Percentiles rank a stretch among this genome's conserved stretches.
Evolutionary conservation across 208 protist species (phyloP).

Genomic region (Perkinsela sp.): DNA sequence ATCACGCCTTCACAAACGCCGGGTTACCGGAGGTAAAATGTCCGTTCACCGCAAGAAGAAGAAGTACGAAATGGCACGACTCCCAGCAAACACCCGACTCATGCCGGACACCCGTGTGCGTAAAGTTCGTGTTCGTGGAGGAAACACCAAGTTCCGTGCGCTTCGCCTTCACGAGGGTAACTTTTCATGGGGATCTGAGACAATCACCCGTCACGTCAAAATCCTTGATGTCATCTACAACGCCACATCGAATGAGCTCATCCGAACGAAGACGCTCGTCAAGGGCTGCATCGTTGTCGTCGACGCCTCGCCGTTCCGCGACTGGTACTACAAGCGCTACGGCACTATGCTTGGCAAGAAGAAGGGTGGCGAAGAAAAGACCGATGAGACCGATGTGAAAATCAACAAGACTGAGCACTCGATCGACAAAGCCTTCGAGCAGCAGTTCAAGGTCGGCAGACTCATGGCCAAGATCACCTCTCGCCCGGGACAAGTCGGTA

Average conservation of each 20-base stretch:
- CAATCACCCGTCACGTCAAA: slow-evolving; percentile 60
- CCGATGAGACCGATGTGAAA: slow-evolving; percentile 14
- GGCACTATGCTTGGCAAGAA: slow-evolving; percentile 74
- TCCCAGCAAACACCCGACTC: slow-evolving; percentile 85
- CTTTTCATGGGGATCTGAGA: slow-evolving; percentile 82
- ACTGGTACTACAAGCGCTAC: slow-evolving; percentile 94
- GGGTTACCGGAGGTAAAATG: slow-evolving; percentile 81
- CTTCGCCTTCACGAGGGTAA: slow-evolving; percentile 92
- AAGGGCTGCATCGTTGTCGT: slow-evolving; percentile 90
- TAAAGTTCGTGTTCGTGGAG: slow-evolving; percentile 78
- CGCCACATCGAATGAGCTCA: slow-evolving; percentile 95
- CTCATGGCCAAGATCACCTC: slow-evolving; percentile 78
- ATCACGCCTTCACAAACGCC: slow-evolving; percentile 87
- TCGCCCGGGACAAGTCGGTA: slow-evolving; percentile 90
- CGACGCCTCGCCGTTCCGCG: slow-evolving; percentile 88
- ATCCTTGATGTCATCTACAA: slow-evolving; percentile 98
- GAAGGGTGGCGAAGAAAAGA: slow-evolving; percentile 16
- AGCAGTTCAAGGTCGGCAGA: slow-evolving; percentile 77
- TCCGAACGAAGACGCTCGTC: slow-evolving; percentile 97
- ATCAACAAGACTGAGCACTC: slow-evolving; percentile 24
- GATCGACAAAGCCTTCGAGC: slow-evolving; percentile 42
- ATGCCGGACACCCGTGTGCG: slow-evolving; percentile 56
- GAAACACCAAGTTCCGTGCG: slow-evolving; percentile 91
- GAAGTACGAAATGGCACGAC: slow-evolving; percentile 88
- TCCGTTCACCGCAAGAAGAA: slow-evolving; percentile 70